These are phyloP conservation scores for Capsicum chinense DNA, from an alignment of 257 asterid genomes.

Conservation along the genomic window DNA sequence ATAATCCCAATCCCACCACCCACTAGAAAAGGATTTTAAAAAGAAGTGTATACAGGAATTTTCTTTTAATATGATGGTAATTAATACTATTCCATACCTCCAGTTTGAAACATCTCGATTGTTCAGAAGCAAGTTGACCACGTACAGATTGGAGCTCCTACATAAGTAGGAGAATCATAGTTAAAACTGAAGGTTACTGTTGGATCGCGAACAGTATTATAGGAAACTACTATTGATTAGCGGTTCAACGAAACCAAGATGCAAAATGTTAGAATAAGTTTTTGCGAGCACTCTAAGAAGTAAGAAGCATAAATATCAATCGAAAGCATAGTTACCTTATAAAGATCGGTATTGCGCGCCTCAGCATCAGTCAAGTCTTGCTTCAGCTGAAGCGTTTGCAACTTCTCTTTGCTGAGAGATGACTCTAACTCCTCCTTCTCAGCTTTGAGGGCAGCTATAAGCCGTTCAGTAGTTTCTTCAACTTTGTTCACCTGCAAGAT, in stretches of 20 bases:
- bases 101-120: slow-evolving; percentile 96
- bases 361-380: slow-evolving; percentile 75
- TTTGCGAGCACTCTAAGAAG: slow-evolving; percentile 14
- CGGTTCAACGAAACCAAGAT: background rate
- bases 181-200: background rate
- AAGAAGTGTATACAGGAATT: background rate
- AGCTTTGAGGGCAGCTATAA: slow-evolving; percentile 61
- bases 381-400: slow-evolving; percentile 64
- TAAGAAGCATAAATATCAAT: slow-evolving; percentile 21
- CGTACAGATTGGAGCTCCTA: slow-evolving; percentile 97
- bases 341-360: slow-evolving; percentile 70
- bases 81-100: slow-evolving; percentile 58
- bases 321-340: slow-evolving; percentile 63
- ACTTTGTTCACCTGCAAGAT: slow-evolving; percentile 49
- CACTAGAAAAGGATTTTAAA: background rate
- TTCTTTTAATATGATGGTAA: slow-evolving; percentile 10
- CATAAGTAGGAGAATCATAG: background rate
- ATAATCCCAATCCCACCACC: background rate
- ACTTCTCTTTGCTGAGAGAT: slow-evolving; percentile 73
- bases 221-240: background rate
- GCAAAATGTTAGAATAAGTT: background rate
- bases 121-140: slow-evolving; percentile 95
- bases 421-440: slow-evolving; percentile 78
- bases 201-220: background rate
- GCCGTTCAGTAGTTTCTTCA: slow-evolving; percentile 62